phyloP scores from a whole-genome alignment of 495 filamentous ascomycete genomes.

The Tuber indicum region DNA sequence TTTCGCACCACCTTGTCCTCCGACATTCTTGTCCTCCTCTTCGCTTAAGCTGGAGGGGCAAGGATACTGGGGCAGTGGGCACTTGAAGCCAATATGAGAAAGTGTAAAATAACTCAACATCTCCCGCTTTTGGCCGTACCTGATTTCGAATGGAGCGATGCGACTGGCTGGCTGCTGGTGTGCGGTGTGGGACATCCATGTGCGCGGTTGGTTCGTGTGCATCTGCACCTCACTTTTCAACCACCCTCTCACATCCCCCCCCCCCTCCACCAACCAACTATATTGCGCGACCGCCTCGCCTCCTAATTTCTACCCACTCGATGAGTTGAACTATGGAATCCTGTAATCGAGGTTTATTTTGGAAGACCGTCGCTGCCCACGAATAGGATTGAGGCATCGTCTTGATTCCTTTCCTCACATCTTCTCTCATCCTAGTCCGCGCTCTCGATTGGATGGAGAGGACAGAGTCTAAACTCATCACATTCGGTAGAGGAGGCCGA shows the following conservation, averaged over 20 bases:
- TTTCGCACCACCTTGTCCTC: constrained; percentile 15
- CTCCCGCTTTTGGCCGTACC: neutral
- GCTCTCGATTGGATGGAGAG: neutral
- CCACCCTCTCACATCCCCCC: neutral
- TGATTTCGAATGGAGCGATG: neutral
- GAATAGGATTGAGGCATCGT: neutral
- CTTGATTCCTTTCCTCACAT: neutral
- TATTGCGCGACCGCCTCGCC: neutral
- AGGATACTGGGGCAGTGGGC: neutral
- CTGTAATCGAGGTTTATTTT: neutral
- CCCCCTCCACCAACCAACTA: neutral
- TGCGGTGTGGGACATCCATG: neutral
- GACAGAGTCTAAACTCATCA: neutral
- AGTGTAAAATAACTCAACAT: constrained; percentile 1
- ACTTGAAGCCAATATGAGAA: neutral
- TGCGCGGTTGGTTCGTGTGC: neutral
- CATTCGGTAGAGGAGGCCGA: neutral
- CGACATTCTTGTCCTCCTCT: neutral
- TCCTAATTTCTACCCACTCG: neutral
- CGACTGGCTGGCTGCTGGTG: neutral
- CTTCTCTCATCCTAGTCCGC: neutral
- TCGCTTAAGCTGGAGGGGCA: neutral
- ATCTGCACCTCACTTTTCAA: neutral
- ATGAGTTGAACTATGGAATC: neutral
- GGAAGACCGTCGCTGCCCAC: neutral